phyloP scores from a whole-genome alignment of 2,329 filamentous ascomycete species.

The Colletotrichum liriopes region DNA sequence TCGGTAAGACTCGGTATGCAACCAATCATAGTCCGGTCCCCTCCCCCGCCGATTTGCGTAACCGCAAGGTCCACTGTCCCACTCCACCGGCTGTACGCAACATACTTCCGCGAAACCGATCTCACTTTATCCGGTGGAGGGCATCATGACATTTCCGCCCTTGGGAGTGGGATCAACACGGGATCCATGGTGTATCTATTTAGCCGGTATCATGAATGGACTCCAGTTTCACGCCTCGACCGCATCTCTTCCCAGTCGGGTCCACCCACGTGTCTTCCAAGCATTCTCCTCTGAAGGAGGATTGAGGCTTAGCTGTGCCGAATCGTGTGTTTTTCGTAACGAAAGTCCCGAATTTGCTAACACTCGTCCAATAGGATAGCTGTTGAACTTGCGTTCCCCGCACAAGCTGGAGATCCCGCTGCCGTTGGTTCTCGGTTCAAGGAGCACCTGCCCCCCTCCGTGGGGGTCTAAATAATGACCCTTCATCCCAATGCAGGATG shows the following conservation, averaged over 20 bases:
- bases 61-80: too few species aligned
- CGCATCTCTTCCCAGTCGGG: neutral
- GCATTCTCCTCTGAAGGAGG: neutral
- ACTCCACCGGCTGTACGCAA: neutral
- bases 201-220: constrained; percentile 13
- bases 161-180: neutral
- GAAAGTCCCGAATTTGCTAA: too few species aligned
- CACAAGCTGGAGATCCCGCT: constrained; percentile 2
- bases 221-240: neutral
- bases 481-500: neutral
- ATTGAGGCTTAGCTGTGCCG: neutral
- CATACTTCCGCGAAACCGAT: neutral
- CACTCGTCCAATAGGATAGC: neutral
- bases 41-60: too few species aligned
- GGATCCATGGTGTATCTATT: neutral
- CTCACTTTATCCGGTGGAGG: neutral
- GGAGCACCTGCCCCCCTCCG: neutral
- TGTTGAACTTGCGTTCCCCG: constrained; percentile 14
- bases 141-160: neutral
- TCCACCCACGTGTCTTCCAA: too few species aligned
- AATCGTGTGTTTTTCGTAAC: neutral
- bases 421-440: neutral
- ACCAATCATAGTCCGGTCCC: constrained; percentile 10
- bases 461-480: constrained; percentile 1
- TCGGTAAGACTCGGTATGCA: constrained; percentile 16